These are phyloP conservation scores for Amauroascus verrucosus DNA, from an alignment of 2,329 filamentous ascomycete genomes.

Conservation along the genomic window DNA sequence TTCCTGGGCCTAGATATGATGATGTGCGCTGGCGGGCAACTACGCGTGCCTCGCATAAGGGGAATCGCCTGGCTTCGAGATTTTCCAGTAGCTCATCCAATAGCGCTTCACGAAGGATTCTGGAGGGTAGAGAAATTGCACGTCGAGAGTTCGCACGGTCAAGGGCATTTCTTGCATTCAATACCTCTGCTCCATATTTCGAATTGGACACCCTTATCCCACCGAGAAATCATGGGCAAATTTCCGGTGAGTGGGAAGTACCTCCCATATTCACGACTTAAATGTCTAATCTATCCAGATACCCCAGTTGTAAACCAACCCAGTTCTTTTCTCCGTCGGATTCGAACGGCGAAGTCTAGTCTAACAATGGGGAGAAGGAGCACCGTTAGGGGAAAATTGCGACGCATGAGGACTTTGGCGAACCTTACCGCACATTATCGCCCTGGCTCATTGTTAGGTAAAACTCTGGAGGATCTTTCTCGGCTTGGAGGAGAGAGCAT, in stretches of 20 bases:
- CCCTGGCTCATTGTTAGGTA: constrained; percentile 30
- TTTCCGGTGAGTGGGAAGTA: neutral
- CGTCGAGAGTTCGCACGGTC: constrained; percentile 17
- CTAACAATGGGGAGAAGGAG: constrained; percentile 20
- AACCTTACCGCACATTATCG: constrained; percentile 23
- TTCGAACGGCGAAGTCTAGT: constrained; percentile 30
- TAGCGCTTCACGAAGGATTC: constrained; percentile 18
- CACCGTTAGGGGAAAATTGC: constrained; percentile 21
- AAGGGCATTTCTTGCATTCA: constrained; percentile 22
- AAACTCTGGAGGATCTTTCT: constrained; percentile 32
- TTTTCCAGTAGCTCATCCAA: constrained; percentile 19
- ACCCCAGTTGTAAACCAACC: neutral
- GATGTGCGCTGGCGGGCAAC: neutral
- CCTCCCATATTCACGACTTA: neutral
- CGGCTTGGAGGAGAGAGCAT: constrained; percentile 36
- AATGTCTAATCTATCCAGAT: neutral
- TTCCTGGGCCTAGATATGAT: neutral
- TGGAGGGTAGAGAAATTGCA: constrained; percentile 19
- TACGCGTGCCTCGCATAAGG: constrained; percentile 12
- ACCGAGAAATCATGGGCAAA: neutral
- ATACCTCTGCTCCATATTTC: constrained; percentile 17
- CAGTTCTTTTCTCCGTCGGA: constrained; percentile 19
- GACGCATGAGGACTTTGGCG: constrained; percentile 34
- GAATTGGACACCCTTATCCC: constrained; percentile 5
- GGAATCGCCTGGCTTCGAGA: constrained; percentile 10